A percentile compares a stretch with the other conserved stretches of the same genome.
Conservation (phyloP, 768 basidiomycete species). For the Rossbeevera mucosa region DNA sequence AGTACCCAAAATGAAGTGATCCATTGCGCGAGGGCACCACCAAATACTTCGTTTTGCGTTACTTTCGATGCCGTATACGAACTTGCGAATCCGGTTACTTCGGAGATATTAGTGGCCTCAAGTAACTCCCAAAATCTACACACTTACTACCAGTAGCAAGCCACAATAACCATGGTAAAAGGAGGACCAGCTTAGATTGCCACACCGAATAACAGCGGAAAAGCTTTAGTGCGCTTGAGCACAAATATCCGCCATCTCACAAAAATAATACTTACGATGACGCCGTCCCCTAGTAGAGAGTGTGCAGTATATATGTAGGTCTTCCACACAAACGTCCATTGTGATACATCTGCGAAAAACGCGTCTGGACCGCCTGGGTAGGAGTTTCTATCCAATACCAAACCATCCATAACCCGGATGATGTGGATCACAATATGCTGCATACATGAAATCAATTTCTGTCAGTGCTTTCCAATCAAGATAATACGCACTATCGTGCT, state of each 20-base stretch:
- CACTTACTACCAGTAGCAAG: conserved; percentile 21
- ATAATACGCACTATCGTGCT: conserved; percentile 26
- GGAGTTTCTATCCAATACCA: conserved; percentile 18
- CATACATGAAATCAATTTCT: background rate
- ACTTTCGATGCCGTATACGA: conserved; percentile 14
- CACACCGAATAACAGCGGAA: conserved; percentile 33
- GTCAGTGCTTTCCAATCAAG: background rate
- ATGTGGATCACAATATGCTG: conserved; percentile 29
- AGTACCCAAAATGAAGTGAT: conserved; percentile 31
- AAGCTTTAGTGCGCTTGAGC: conserved; percentile 13
- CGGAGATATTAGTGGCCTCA: background rate
- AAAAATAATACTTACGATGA: conserved; percentile 20
- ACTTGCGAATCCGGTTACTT: conserved; percentile 20
- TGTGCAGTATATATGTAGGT: conserved; percentile 23
- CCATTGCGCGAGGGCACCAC: conserved; percentile 28
- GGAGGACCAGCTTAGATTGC: conserved; percentile 25
- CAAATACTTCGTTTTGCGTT: conserved; percentile 23
- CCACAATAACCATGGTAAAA: conserved; percentile 31
- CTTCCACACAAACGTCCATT: conserved; percentile 30
- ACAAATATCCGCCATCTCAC: background rate
- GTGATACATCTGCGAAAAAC: conserved; percentile 28
- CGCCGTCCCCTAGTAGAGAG: conserved; percentile 29
- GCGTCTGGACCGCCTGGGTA: conserved; percentile 17
- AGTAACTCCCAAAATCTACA: background rate
- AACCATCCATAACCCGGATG: conserved; percentile 23